A percentile compares a stretch with the other conserved stretches of the same genome.
phyloP scores from a whole-genome alignment of 768 basidiomycete genomes.

The Phylloporus rhodoxanthus region DNA sequence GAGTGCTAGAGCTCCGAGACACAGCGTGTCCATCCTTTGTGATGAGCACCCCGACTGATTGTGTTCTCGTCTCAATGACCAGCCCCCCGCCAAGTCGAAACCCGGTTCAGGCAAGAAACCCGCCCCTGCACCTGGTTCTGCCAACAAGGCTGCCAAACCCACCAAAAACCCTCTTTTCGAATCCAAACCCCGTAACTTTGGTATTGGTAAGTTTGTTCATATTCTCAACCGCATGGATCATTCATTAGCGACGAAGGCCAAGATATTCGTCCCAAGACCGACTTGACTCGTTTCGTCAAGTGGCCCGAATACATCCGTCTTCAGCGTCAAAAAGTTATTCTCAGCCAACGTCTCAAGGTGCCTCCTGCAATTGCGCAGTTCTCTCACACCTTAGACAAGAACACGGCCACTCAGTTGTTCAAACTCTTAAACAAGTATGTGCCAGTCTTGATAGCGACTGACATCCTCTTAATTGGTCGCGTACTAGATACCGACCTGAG shows the following conservation, averaged over 20 bases:
- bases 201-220: constrained; percentile 64
- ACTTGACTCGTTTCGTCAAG: constrained; percentile 96
- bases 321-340: constrained; percentile 97
- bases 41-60: constrained; percentile 31
- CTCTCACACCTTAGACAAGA: constrained; percentile 97
- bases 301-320: constrained; percentile 99
- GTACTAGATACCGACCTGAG: constrained; percentile 77
- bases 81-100: constrained; percentile 64
- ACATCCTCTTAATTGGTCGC: not conserved
- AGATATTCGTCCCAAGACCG: constrained; percentile 83
- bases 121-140: constrained; percentile 77
- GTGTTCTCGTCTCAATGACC: constrained; percentile 84
- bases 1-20: constrained; percentile 53
- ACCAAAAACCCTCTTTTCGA: constrained; percentile 98
- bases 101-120: constrained; percentile 75
- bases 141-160: constrained; percentile 64
- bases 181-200: constrained; percentile 84
- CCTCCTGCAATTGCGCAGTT: constrained; percentile 98
- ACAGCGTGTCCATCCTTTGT: constrained; percentile 24
- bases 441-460: not conserved
- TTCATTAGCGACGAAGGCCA: constrained; percentile 54
- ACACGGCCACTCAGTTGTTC: constrained; percentile 97
- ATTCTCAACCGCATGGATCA: not conserved
- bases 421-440: constrained; percentile 89
- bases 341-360: constrained; percentile 95